Evolutionary conservation across 768 basidiomycete genomes (phyloP), one percentile per base, ranked within the genome.

Genomic region (Kwoniella mangroviensis): DNA sequence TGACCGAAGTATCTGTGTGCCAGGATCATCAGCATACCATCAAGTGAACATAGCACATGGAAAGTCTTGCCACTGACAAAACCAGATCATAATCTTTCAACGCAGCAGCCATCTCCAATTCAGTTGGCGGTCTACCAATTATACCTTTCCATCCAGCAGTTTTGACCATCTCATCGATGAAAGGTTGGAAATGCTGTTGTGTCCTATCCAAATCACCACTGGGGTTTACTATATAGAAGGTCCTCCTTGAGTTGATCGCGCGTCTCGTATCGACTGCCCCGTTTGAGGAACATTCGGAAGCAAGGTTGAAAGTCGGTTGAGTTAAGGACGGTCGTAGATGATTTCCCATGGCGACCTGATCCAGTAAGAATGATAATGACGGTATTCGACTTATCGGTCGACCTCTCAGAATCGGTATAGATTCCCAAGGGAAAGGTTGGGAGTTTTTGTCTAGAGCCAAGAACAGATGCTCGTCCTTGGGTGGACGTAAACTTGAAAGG

Each of bases 401-500:
- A 10, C 91, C 92, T 52, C 92, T 87, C 12, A 98, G 84, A 52
- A 90, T 87, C 0, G 96, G 94, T 15, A 98, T 88, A 26, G 91
- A 95, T 83, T 98, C 97, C 96, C 96, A 98, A 2, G 97, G 95
- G 65, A 98, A 86, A 0, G 89, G 88, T 77, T 94, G 92, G 12
- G 95, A 84, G 68, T 92, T 90, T 83, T 92, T 92, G 83, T 98
- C 97, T 59, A 98, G 86, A 21, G 96, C 88, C 70, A 98, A 85
- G 84, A 98, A 96, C 43, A 90, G 83, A 78, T 98, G 96, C 69
- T 78, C 79, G 26, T 69, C 53, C 19, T 54, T 68, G 75, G 67
- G 26, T 43, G 63, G 19, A 40, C 80, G 7, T 68, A 57, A 4
- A 63, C 71, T 15, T 67, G 71, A 70, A 74, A 86, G 82, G 24